Base-by-base conservation (phyloP, 2,329 filamentous ascomycete species). In the Dothiorella sarmentorum region DNA sequence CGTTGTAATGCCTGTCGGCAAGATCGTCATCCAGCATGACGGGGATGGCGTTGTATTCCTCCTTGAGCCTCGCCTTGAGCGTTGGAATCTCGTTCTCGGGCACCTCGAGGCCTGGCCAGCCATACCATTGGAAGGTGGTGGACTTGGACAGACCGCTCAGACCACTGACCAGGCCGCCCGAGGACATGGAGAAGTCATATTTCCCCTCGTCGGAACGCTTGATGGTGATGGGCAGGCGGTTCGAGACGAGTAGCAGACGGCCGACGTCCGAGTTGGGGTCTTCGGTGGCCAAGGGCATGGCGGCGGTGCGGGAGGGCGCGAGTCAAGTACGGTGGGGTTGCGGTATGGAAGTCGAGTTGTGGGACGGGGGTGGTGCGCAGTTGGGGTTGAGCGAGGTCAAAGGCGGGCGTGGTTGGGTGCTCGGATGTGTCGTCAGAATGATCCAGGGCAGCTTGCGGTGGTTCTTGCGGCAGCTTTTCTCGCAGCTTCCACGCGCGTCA, bases 41-140 rank as follows among this genome's bases (percentile, higher is more conserved):
- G 1, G 94, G 93, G 38, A 96, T 85, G 7, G 93, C 92, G 66
- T 88, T 87, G 74, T 96, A 92, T 68, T 97, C 89, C 20, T 94
- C 86, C 76, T 90, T 89, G 69, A 97, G 79, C 63, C 88, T 85
- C 69, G 88, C 81, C 69, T 85, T 88, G 73, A 99, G 86, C 58
- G 82, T 80, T 2, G 82, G 80, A 42, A 90, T 83, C 74, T 97
- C 93, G 58, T 85, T 83, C 63, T 95, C 90, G 37, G 93, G 93
- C 4, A 97, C 86, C 74, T 97, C 91, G 49, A 96, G 78, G 35
- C 94, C 94, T 0, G 94, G 92, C 93, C 94, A 97, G 65, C 94
- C 94, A 75, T 97, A 97, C 94, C 94, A 99, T 74, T 94, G 90
- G 75, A 97, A 97, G 65, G 87, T 93, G 24, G 91, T 96, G 29